Conservation (phyloP, 305 asterid genomes). For the Rubia tinctorum region DNA sequence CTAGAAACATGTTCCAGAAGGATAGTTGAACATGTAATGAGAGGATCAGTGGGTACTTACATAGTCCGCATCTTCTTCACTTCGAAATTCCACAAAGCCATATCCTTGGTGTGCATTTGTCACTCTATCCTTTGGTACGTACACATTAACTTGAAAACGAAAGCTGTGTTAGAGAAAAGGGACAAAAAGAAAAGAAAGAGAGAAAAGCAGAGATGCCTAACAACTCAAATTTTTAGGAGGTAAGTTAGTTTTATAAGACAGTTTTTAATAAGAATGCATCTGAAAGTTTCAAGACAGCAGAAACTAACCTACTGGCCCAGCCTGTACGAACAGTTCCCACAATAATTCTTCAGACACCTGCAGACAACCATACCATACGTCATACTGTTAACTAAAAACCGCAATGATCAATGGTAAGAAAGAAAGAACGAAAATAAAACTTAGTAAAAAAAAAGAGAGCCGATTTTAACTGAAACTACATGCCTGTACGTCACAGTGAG, state of each 20-base stretch:
- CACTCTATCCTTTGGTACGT: conserved; percentile 96
- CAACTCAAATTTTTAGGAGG: not conserved
- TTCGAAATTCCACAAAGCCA: conserved; percentile 91
- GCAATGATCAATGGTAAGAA: not conserved
- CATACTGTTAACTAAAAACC: not conserved
- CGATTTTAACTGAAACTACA: not conserved
- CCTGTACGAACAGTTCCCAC: conserved; percentile 96
- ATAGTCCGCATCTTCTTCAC: conserved; percentile 98
- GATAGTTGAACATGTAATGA: not conserved
- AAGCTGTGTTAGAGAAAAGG: conserved; percentile 8
- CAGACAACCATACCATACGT: not conserved
- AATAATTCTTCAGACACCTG: conserved; percentile 85
- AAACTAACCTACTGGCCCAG: conserved; percentile 88
- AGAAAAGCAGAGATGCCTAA: not conserved
- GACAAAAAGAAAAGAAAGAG: not conserved
- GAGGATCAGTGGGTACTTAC: conserved; percentile 36
- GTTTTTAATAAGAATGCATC: not conserved
- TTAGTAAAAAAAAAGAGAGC: not conserved
- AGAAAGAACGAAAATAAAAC: not conserved
- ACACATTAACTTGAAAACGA: conserved; percentile 62
- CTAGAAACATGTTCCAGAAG: not conserved
- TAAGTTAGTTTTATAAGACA: not conserved
- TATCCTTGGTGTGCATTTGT: conserved; percentile 93
- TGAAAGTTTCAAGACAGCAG: not conserved
- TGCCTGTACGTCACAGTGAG: not conserved